Conservation (phyloP, 1,284 basidiomycete genomes). For the Inonotus hispidus region DNA sequence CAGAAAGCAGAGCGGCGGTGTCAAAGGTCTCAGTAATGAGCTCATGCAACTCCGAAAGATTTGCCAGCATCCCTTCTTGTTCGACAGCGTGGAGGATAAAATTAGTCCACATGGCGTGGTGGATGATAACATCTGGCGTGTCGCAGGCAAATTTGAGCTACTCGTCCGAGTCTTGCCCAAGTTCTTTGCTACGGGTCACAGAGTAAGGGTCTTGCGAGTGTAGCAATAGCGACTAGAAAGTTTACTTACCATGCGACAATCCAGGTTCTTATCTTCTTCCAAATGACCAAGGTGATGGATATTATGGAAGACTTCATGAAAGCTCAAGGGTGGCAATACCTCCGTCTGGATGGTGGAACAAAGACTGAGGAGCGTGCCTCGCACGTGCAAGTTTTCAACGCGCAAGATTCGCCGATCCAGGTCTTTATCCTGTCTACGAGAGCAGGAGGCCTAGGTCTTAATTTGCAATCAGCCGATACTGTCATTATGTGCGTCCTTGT, state of each 20-base stretch:
- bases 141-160: slow-evolving; percentile 95
- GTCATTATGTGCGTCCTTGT: slow-evolving; percentile 85
- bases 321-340: slow-evolving; percentile 85
- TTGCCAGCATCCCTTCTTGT: slow-evolving; percentile 96
- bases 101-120: slow-evolving; percentile 79
- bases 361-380: slow-evolving; percentile 97
- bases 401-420: slow-evolving; percentile 83
- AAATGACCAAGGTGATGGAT: slow-evolving; percentile 99
- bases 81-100: slow-evolving; percentile 91
- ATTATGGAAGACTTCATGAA: slow-evolving; percentile 99
- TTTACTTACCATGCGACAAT: slow-evolving; percentile 8
- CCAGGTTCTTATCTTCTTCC: slow-evolving; percentile 97
- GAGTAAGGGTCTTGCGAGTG: slow-evolving; percentile 44
- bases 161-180: slow-evolving; percentile 92
- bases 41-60: slow-evolving; percentile 99
- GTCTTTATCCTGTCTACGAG: slow-evolving; percentile 97
- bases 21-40: slow-evolving; percentile 92
- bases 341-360: slow-evolving; percentile 95
- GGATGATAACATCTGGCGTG: slow-evolving; percentile 84
- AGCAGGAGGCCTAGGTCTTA: slow-evolving; percentile 96
- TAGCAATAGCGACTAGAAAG: slow-evolving; percentile 1
- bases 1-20: slow-evolving; percentile 63
- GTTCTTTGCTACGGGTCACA: slow-evolving; percentile 88
- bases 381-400: slow-evolving; percentile 90
- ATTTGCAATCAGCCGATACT: slow-evolving; percentile 97